Evolutionary conservation across 192 early-diverging fungal genomes (phyloP), one percentile per base, ranked within the genome.

Genomic region (Mortierella alpina): DNA sequence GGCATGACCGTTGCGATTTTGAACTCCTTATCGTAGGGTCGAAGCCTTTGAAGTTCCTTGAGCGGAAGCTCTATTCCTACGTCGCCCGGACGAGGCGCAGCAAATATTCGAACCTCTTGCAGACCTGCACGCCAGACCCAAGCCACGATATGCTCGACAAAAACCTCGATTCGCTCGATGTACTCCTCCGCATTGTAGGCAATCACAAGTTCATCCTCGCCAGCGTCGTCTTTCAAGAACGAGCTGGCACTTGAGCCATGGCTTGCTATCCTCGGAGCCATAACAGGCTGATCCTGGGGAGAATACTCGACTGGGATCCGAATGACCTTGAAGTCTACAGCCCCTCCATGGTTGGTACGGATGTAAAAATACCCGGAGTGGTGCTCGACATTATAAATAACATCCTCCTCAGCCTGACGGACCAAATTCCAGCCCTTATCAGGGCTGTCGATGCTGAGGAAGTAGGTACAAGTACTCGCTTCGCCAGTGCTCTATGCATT

Each of bases 281-380:
- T 4, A n/a, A 11, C 14, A 12, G 60, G 41, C 7, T 41, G 23
- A 15, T 50, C 31, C 18, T 9, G 12, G 15, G 49, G 14, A 31
- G 15, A 63, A 2, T 50, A 22, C 23, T 61, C 15, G 1, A 79
- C 69, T 14, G 68, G 69, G 18, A 79, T 50, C 12, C 76, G 56
- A 42, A 79, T 39, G 6, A 79, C 76, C 39, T 79, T 71, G 17
- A 79, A 79, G 49, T 72, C 72, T 15, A 31, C 9, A 0, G 76
- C 54, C 6, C 50, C 65, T 15, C 59, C 64, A 15, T 66, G 63
- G 54, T 79, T 79, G 6, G 76, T 72, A 14, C 53, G 68, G 22
- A 79, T 18, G 58, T 72, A 79, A 41, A 79, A 79, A 46, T 70
- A 72, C 10, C 76, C 69, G n/a, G 68, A 62, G n/a, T 79, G 76